Evolutionary conservation across 2,329 filamentous ascomycete species (phyloP), one percentile per base, ranked within the genome.

Genomic region (Penicillium sp.): DNA sequence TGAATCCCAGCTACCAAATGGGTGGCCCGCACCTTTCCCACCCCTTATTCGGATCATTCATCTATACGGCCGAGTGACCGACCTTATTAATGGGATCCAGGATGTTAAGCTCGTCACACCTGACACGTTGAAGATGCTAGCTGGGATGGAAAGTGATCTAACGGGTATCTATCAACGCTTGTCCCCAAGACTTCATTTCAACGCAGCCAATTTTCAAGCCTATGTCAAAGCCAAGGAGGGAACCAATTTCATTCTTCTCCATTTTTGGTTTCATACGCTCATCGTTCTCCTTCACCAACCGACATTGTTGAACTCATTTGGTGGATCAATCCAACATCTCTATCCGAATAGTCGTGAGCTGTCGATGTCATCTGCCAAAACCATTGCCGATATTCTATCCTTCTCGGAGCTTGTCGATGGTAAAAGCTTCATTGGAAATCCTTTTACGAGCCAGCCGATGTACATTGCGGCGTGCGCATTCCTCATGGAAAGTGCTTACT

Each of bases 381-480:
- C 91, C 0, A 94, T 96, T 59, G 91, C 90, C 35, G 91, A 96
- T 67, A 96, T 96, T 17, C 76, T 95, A 9, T 88, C 89, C 1
- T 95, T 95, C 72, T 90, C 91, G 0, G 90, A 95, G 69, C 78
- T 95, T 10, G 90, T 94, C 51, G 90, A 95, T 71, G 86, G 89
- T 0, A 92, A 90, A 71, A 93, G 91, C 65, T 91, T 93, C 56
- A 88, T 93, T 35, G 90, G 91, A 1, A 96, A 94, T 59, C 91
- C 91, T 0, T 96, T 96, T 64, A 94, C 90, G 0, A 91, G 89
- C 48, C 91, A 96, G 73, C 91, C 91, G 0, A 95, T 95, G 69
- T 96, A 95, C 67, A 93, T 96, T 59, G 91, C 91, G 0, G 91
- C 91, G 0, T 95, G 91, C 69, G 91, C 91, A 0, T 96, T 96